phyloP scores from a whole-genome alignment of 345 rosid genomes.

The Aegle marmelos region DNA sequence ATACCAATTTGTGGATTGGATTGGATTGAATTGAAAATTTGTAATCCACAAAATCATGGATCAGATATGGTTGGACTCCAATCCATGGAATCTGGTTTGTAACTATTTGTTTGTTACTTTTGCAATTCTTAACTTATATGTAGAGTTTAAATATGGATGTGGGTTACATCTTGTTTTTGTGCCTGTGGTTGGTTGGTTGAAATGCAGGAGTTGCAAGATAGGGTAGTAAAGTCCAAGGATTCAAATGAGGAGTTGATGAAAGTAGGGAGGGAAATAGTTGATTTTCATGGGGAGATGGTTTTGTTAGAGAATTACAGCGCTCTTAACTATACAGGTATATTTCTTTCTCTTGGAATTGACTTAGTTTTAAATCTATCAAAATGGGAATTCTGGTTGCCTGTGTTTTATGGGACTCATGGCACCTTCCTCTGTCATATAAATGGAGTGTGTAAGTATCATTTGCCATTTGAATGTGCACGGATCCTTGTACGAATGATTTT shows the following conservation, averaged over 20 bases:
- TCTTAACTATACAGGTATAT: conserved; percentile 54
- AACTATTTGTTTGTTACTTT: background rate
- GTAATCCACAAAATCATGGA: no score
- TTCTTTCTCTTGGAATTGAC: background rate
- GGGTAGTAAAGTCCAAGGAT: conserved; percentile 37
- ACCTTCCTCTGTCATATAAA: no score
- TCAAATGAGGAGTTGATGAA: conserved; percentile 37
- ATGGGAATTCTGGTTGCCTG: background rate
- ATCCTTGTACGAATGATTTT: background rate
- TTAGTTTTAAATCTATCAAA: background rate
- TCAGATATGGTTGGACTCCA: no score
- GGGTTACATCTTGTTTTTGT: background rate
- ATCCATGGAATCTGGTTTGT: no score
- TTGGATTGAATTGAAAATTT: no score
- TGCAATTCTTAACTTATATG: background rate
- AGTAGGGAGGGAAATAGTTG: conserved; percentile 50
- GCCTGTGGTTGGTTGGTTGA: background rate
- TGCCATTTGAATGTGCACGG: no score
- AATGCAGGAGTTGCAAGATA: conserved; percentile 55
- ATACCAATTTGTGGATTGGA: no score
- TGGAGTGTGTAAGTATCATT: no score
- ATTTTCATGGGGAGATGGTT: conserved; percentile 70
- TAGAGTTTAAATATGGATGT: background rate
- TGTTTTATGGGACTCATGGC: background rate
- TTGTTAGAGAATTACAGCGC: conserved; percentile 58